A percentile compares a stretch with the other conserved stretches of the same genome.
phyloP scores from a whole-genome alignment of 768 basidiomycete species.

The Cyathus striatus region DNA sequence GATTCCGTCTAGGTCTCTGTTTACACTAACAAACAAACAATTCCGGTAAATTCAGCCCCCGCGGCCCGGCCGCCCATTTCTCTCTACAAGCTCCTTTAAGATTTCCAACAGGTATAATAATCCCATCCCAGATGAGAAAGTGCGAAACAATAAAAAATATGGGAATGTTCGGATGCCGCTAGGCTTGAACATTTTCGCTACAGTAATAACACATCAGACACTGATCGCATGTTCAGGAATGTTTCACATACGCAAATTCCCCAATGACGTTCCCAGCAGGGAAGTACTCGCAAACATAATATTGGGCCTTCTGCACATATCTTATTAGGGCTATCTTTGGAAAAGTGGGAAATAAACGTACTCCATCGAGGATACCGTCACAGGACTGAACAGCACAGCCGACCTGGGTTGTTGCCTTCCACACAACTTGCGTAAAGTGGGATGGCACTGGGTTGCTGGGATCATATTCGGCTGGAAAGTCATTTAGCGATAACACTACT shows the following conservation, averaged over 20 bases:
- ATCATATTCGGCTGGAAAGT: slow-evolving; percentile 55
- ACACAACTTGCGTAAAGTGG: slow-evolving; percentile 76
- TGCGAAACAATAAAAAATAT: slow-evolving; percentile 4
- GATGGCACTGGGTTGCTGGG: slow-evolving; percentile 51
- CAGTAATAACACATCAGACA: slow-evolving; percentile 1
- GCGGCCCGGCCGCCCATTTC: too few species aligned
- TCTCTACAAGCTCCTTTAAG: too few species aligned
- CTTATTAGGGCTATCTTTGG: neutral
- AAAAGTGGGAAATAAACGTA: slow-evolving; percentile 27
- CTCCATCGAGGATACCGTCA: slow-evolving; percentile 53
- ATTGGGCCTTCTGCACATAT: slow-evolving; percentile 43
- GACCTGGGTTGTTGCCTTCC: slow-evolving; percentile 61
- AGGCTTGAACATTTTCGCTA: slow-evolving; percentile 44
- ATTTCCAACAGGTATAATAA: too few species aligned
- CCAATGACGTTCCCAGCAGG: slow-evolving; percentile 62
- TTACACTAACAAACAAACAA: too few species aligned
- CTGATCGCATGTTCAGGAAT: neutral
- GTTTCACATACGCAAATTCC: slow-evolving; percentile 46
- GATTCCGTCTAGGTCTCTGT: too few species aligned
- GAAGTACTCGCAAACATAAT: slow-evolving; percentile 66
- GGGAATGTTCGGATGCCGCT: slow-evolving; percentile 4
- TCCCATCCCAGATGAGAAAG: too few species aligned
- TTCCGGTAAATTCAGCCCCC: too few species aligned
- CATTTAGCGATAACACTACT: too few species aligned
- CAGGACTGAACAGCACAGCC: slow-evolving; percentile 60